Percentiles rank a stretch among this genome's conserved stretches.
phyloP scores from a whole-genome alignment of 1,284 basidiomycete genomes.

The Boletus hoseneyae region DNA sequence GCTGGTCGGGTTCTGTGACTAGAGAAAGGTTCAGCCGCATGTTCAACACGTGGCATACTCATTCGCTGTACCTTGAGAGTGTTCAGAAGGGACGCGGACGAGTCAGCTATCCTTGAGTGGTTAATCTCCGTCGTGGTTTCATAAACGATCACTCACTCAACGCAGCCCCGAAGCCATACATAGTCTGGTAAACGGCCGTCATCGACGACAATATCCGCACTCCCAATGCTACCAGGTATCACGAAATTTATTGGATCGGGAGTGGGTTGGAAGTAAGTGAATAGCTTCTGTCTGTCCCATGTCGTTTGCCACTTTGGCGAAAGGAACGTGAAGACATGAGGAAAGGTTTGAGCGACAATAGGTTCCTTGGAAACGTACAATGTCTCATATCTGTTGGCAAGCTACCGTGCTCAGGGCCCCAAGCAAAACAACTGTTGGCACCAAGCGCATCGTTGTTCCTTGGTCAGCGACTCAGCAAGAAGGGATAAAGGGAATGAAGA shows the following conservation, averaged over 20 bases:
- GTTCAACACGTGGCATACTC: not conserved
- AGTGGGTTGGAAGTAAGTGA: conserved; percentile 44
- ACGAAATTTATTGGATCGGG: conserved; percentile 52
- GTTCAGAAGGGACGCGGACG: conserved; percentile 44
- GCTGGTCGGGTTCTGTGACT: conserved; percentile 40
- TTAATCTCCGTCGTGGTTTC: conserved; percentile 3
- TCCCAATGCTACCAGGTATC: conserved; percentile 38
- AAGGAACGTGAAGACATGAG: conserved; percentile 7
- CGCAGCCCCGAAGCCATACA: conserved; percentile 47
- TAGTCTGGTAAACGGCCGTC: conserved; percentile 43
- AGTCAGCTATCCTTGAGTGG: conserved; percentile 40
- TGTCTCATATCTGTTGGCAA: conserved; percentile 35
- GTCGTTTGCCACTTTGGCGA: conserved; percentile 56
- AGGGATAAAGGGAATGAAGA: conserved; percentile 2
- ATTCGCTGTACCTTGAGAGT: conserved; percentile 41
- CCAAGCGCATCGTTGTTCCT: conserved; percentile 18
- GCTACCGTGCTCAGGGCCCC: conserved; percentile 14
- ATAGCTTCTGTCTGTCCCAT: conserved; percentile 51
- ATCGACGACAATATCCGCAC: conserved; percentile 44
- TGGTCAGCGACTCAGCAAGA: not conserved
- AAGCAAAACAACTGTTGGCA: conserved; percentile 10
- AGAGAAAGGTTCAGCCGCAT: conserved; percentile 4
- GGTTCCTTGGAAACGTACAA: conserved; percentile 22
- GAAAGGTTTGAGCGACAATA: not conserved
- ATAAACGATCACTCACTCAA: conserved; percentile 38